Conservation (phyloP, 345 rosid genomes). For the Iberis pinnata region DNA sequence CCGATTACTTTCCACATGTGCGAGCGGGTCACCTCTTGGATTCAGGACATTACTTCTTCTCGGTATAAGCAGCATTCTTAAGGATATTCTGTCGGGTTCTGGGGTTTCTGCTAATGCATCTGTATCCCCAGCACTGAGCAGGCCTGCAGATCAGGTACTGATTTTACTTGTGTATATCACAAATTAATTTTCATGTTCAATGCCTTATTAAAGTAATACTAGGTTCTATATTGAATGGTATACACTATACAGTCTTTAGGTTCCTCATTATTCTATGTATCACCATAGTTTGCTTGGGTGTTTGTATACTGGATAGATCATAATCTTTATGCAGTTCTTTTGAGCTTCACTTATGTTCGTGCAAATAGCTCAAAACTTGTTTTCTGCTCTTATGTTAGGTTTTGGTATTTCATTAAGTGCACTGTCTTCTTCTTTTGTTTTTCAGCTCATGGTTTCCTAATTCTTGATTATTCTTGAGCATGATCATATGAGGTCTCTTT, state of each 20-base stretch:
- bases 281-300: background rate
- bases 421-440: background rate
- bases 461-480: background rate
- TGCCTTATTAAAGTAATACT: background rate
- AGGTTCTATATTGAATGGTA: background rate
- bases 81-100: slow-evolving; percentile 82
- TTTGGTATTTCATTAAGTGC: slow-evolving; percentile 1
- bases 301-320: slow-evolving; percentile 11
- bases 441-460: slow-evolving; percentile 11
- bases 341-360: slow-evolving; percentile 4
- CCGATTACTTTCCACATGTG: slow-evolving; percentile 92
- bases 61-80: slow-evolving; percentile 88
- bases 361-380: background rate
- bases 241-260: background rate
- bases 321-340: background rate
- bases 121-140: slow-evolving; percentile 79
- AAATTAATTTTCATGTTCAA: background rate
- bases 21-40: slow-evolving; percentile 94
- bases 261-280: slow-evolving; percentile 2
- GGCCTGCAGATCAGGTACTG: slow-evolving; percentile 97
- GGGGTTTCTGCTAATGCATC: slow-evolving; percentile 75
- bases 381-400: background rate
- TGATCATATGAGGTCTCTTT: background rate
- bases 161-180: background rate
- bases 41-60: slow-evolving; percentile 89